Evolutionary conservation across 805 yeast species (phyloP), one percentile per base, ranked within the genome.

Genomic region (Candida easanensis): DNA sequence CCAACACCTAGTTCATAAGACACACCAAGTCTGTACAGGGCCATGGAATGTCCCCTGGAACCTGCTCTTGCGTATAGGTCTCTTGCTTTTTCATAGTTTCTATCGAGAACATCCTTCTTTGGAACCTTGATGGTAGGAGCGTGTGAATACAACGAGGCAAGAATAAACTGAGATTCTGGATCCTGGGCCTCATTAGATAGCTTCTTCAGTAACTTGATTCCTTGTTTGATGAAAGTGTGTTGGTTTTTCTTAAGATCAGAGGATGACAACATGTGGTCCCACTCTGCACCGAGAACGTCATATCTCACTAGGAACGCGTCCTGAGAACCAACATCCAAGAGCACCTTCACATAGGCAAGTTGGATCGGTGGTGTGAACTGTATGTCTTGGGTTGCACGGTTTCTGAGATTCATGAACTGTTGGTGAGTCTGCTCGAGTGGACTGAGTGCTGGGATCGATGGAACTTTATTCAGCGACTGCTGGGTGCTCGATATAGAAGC

Each of bases 1-100:
- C 84, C 84, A 45, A 76, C 71, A 15, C 87, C 83, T 58, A 82
- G 68, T 58, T 86, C 93, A 54, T 73, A 73, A 54, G 88, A 79
- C 25, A 84, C 84, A 1, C 84, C 93, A 1, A 80, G 74, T 38
- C 91, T 65, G 63, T 82, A 85, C 45, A 81, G 72, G 9, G 86
- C 83, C 41, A 76, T 76, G 0, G 79, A 70, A 53, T 81, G 81
- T 17, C 76, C 73, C 33, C 70, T 70, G 36, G 67, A 66, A 5
- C 88, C 84, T 1, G 88, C 83, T 45, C 74, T 76, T 23, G 63
- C 52, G 59, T 84, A 85, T 38, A 71, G 66, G 46, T 77, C 79
- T 53, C 77, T 79, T 3, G 90, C 89, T 52, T 75, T 75, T 32
- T 60, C 69, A 52, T 77, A 79, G 63, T 83, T 81, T 44, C 71